A percentile compares a stretch with the other conserved stretches of the same genome.
Conservation (phyloP, 306 rosid species). For the Pterocarpus santalinus region DNA sequence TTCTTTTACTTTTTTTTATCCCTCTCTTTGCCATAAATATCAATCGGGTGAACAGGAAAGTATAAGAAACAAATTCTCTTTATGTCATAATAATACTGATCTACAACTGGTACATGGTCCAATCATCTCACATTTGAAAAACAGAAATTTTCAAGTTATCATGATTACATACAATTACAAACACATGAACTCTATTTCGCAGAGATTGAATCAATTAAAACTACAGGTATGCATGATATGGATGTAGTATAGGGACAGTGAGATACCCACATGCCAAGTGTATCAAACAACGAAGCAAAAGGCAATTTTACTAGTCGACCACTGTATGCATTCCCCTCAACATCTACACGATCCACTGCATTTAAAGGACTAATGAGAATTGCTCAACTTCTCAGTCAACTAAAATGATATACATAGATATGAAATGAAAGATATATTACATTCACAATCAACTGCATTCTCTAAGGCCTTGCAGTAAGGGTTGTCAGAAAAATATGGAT, state of each 20-base stretch:
- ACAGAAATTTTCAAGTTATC: conserved; percentile 9
- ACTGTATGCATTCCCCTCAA: conserved; percentile 74
- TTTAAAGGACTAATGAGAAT: conserved; percentile 42
- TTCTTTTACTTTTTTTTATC: neutral
- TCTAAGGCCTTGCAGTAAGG: conserved; percentile 91
- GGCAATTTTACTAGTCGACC: conserved; percentile 87
- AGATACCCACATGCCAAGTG: conserved; percentile 86
- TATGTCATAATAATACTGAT: conserved; percentile 35
- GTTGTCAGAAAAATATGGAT: conserved; percentile 72
- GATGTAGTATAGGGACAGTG: conserved; percentile 22
- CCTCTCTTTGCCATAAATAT: conserved; percentile 12
- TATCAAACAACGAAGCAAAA: conserved; percentile 88
- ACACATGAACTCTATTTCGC: conserved; percentile 29
- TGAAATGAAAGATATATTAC: conserved; percentile 59
- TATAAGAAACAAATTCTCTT: conserved; percentile 29
- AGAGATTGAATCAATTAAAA: conserved; percentile 26
- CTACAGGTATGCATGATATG: conserved; percentile 11
- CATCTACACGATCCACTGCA: conserved; percentile 90
- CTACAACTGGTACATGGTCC: conserved; percentile 3
- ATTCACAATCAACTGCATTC: conserved; percentile 86
- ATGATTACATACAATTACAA: conserved; percentile 35
- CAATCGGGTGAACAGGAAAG: conserved; percentile 31
- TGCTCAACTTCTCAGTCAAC: conserved; percentile 34
- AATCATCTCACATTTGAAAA: conserved; percentile 13
- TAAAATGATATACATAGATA: conserved; percentile 36